Evolutionary conservation across 352 stramenopile genomes (phyloP).

Genomic region (Phytophthora megakarya): DNA sequence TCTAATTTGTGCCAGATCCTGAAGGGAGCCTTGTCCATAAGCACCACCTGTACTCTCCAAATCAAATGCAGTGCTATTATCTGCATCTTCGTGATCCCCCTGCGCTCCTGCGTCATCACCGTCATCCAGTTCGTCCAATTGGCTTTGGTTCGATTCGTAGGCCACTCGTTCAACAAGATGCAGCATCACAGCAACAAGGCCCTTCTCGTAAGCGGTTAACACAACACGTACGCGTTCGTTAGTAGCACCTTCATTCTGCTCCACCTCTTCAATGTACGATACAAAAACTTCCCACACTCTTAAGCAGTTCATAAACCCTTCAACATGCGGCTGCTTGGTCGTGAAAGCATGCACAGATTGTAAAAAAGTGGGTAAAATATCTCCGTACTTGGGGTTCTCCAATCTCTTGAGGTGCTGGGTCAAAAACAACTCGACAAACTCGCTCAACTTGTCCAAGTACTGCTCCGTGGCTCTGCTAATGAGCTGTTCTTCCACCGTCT

Average conservation of each 20-base stretch:
- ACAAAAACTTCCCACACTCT: slow-evolving; percentile 87
- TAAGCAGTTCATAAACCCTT: slow-evolving; percentile 79
- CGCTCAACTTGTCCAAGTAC: slow-evolving; percentile 78
- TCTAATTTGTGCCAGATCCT: slow-evolving; percentile 72
- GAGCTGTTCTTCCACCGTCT: slow-evolving; percentile 59
- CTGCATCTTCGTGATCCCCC: slow-evolving; percentile 45
- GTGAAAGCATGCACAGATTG: slow-evolving; percentile 68
- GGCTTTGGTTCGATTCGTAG: slow-evolving; percentile 66
- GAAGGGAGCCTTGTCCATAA: slow-evolving; percentile 63
- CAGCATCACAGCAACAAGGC: slow-evolving; percentile 75
- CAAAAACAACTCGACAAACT: slow-evolving; percentile 75
- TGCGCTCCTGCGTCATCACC: slow-evolving; percentile 42
- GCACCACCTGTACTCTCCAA: slow-evolving; percentile 36
- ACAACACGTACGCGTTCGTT: slow-evolving; percentile 56
- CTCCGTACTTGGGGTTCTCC: slow-evolving; percentile 55
- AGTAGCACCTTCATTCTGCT: slow-evolving; percentile 66
- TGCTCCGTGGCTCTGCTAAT: slow-evolving; percentile 54
- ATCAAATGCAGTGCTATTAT: slow-evolving; percentile 43
- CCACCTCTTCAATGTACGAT: slow-evolving; percentile 77
- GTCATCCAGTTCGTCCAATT: slow-evolving; percentile 67
- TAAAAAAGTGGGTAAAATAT: slow-evolving; percentile 58
- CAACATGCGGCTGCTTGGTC: slow-evolving; percentile 71
- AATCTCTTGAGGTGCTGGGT: slow-evolving; percentile 78
- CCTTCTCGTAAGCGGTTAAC: slow-evolving; percentile 70
- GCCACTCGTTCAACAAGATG: slow-evolving; percentile 75